phyloP scores from a whole-genome alignment of 2,329 filamentous ascomycete species.

The Xylaria sp. region DNA sequence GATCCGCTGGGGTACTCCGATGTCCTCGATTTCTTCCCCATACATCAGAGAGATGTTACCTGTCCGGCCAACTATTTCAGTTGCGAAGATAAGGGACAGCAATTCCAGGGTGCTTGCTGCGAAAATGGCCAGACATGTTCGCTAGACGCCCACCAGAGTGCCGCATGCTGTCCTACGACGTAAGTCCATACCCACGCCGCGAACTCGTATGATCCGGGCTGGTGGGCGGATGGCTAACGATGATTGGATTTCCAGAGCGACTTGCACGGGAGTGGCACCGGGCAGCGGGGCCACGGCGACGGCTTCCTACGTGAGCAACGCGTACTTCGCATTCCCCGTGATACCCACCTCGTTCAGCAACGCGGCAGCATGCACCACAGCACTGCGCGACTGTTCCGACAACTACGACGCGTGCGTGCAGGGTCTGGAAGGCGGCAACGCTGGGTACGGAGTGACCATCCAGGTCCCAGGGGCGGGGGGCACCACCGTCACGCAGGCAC shows the following conservation, averaged over 20 bases:
- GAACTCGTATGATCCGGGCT: not conserved
- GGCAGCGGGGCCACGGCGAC: constrained; percentile 51
- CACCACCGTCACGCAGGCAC: constrained; percentile 61
- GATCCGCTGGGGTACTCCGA: constrained; percentile 44
- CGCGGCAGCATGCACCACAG: constrained; percentile 62
- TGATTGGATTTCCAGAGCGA: constrained; percentile 53
- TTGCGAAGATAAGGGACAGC: constrained; percentile 60
- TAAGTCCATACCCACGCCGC: constrained; percentile 49
- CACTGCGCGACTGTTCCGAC: constrained; percentile 61
- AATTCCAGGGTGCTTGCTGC: constrained; percentile 64
- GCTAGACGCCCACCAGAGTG: constrained; percentile 59
- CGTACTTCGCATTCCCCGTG: constrained; percentile 70
- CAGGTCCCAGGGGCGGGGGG: constrained; percentile 64
- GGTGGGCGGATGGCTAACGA: constrained; percentile 16
- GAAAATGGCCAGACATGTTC: constrained; percentile 62
- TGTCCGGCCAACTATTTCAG: constrained; percentile 63
- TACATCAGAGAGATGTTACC: constrained; percentile 46
- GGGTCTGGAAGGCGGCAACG: constrained; percentile 56
- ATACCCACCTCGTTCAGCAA: constrained; percentile 64
- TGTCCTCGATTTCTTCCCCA: constrained; percentile 42
- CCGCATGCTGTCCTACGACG: constrained; percentile 66
- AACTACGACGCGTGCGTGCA: constrained; percentile 67
- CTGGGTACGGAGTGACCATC: constrained; percentile 65
- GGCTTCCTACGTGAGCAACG: constrained; percentile 65
- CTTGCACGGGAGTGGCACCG: constrained; percentile 67